Evolutionary conservation across 2,329 filamentous ascomycete genomes (phyloP), one percentile per base, ranked within the genome.

Genomic region (Didymella sp.): DNA sequence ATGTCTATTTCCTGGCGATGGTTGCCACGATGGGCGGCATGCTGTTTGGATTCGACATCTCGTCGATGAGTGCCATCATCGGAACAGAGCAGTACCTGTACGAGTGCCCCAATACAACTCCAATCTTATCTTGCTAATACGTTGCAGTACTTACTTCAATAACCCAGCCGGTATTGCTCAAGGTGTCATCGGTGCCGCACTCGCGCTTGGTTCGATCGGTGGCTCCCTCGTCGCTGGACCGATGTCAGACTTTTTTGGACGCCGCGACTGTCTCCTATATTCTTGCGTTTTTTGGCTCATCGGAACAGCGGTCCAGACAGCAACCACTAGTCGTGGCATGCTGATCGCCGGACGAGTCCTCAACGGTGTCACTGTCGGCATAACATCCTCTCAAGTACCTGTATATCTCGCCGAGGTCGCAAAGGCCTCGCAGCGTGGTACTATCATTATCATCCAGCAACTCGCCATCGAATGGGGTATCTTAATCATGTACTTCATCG

Each of bases 21-120:
- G 77, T 85, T 46, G 78, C 82, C 53, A 85, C 82, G 0, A 75
- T 84, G 35, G 82, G 82, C 38, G 82, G 81, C 19, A 79, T 80
- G 77, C 72, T 82, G 68, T 85, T 85, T 57, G 83, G 83, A 51
- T 85, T 85, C 63, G 83, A 85, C 67, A 84, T 85, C 56, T 81
- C 79, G 6, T 83, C 81, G 4, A 84, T 85, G 80, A 79, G 76
- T 45, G 82, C 81, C 38, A 82, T 83, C 59, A 79, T 84, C 45
- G 79, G 78, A 33, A 82, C 81, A 0, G 43, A 74, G 1, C 81
- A 84, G 64, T 84, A 84, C 64, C 70, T 77, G 66, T 70, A 55
- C 31, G 58, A 46, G 30, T 17, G 3, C n/a, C 9, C 13, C n/a
- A 4, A 7, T 2, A 6, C 31, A 35, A 17, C 5, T 8, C 9